These are phyloP conservation scores for Neonectria ditissima DNA, from an alignment of 2,329 filamentous ascomycete species.

Conservation along the genomic window DNA sequence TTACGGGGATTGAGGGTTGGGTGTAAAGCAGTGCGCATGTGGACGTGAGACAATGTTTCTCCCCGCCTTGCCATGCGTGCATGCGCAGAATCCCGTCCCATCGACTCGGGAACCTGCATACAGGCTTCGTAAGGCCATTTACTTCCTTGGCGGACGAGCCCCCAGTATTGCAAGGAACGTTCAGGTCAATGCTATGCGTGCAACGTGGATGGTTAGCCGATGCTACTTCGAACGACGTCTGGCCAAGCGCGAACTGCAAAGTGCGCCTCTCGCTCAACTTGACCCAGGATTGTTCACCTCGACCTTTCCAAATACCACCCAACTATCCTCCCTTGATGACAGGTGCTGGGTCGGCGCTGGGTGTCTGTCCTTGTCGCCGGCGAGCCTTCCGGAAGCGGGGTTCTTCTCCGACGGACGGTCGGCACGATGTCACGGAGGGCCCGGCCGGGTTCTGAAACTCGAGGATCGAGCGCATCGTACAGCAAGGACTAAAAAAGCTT, in stretches of 20 bases:
- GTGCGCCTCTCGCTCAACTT: background rate
- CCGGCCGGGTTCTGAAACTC: background rate
- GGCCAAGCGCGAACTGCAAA: background rate
- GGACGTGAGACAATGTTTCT: slow-evolving; percentile 17
- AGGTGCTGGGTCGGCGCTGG: background rate
- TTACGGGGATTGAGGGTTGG: background rate
- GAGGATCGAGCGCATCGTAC: background rate
- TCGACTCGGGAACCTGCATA: background rate
- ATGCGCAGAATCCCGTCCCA: background rate
- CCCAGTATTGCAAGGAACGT: background rate
- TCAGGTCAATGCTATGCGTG: no score
- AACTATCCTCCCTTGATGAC: background rate
- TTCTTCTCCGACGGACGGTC: background rate
- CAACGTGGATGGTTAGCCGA: background rate
- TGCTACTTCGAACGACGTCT: background rate
- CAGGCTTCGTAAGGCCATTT: background rate
- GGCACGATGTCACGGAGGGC: slow-evolving; percentile 1
- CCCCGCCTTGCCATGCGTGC: background rate
- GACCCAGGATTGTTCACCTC: background rate
- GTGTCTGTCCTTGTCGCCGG: background rate
- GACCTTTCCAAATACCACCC: background rate
- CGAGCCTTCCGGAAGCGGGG: background rate
- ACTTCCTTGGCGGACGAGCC: background rate
- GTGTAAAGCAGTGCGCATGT: background rate
- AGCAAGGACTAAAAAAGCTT: background rate